Evolutionary conservation across 1,284 basidiomycete genomes (phyloP), one percentile per base, ranked within the genome.

Genomic region (Hymenochaete sp.): DNA sequence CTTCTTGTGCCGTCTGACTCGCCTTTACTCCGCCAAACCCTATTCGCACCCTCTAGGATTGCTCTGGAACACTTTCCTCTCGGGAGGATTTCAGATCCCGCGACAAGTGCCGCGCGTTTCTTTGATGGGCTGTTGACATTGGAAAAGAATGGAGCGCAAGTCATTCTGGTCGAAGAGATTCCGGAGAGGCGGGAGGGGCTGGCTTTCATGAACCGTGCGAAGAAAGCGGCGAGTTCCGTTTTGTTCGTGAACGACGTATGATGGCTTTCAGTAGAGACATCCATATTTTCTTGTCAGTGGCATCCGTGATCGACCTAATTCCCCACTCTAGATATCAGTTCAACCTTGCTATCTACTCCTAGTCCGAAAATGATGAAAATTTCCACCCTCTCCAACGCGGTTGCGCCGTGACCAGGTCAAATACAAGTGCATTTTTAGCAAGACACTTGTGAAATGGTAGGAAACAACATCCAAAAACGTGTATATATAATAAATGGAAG

Each of bases 191-290:
- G 80, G 22, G 83, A 97, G 54, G 96, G 95, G 0, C 64, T 98
- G 38, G 96, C 96, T 1, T 79, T 98, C 21, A 98, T 98, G 93
- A 98, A 98, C 60, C 73, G 95, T n/a, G 77, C 93, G n/a, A 77
- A 77, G 50, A 98, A 98, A 62, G 95, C 96, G 1, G 92, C 93
- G 77, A 78, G 52, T 63, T 67, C 11, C 18, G 39, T 18, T 49
- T 45, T 29, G 4, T 49, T 14, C 18, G 18, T 25, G 21, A 37
- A n/a, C 21, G 5, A 35, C n/a, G n/a, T n/a, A n/a, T n/a, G n/a
- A n/a, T n/a, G n/a, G n/a, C n/a, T n/a, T n/a, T n/a, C n/a, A n/a
- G n/a, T n/a, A n/a, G n/a, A n/a, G n/a, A n/a, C n/a, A n/a, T n/a
- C n/a, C n/a, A n/a, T n/a, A n/a, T n/a, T n/a, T n/a, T n/a, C n/a